Percentiles rank a stretch among this genome's conserved stretches.
These are phyloP conservation scores for Canavalia ensiformis DNA, from an alignment of 306 rosid genomes.

Conservation along the genomic window DNA sequence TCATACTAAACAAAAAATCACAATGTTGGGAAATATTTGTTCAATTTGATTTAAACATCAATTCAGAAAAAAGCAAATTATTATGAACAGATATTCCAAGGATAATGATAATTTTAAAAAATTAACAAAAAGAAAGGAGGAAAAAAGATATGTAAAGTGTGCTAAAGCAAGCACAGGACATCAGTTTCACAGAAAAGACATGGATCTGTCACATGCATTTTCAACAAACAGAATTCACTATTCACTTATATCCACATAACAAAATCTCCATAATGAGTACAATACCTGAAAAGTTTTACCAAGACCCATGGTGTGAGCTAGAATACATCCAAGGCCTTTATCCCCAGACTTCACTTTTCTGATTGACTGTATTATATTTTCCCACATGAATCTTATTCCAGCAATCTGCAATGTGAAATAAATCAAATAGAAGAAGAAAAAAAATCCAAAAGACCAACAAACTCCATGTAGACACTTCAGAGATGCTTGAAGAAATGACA, in stretches of 20 bases:
- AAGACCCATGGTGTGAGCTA: constrained; percentile 99
- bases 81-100: constrained; percentile 20
- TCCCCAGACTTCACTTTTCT: constrained; percentile 91
- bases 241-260: constrained; percentile 18
- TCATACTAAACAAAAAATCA: neutral
- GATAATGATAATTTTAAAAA: neutral
- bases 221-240: constrained; percentile 20
- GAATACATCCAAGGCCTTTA: constrained; percentile 98
- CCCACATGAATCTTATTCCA: constrained; percentile 98
- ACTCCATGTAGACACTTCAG: neutral
- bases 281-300: constrained; percentile 99
- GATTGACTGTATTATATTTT: constrained; percentile 92
- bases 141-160: neutral
- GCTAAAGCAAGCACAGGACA: constrained; percentile 20
- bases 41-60: constrained; percentile 22
- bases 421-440: constrained; percentile 3
- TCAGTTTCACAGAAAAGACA: constrained; percentile 12
- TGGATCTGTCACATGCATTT: constrained; percentile 12
- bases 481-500: constrained; percentile 14
- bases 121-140: neutral
- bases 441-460: constrained; percentile 4
- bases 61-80: constrained; percentile 36
- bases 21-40: neutral
- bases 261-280: constrained; percentile 31
- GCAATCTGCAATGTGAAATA: constrained; percentile 64